These are phyloP conservation scores for Cucurbitaria berberidis DNA, from an alignment of 2,329 filamentous ascomycete species.

Conservation along the genomic window DNA sequence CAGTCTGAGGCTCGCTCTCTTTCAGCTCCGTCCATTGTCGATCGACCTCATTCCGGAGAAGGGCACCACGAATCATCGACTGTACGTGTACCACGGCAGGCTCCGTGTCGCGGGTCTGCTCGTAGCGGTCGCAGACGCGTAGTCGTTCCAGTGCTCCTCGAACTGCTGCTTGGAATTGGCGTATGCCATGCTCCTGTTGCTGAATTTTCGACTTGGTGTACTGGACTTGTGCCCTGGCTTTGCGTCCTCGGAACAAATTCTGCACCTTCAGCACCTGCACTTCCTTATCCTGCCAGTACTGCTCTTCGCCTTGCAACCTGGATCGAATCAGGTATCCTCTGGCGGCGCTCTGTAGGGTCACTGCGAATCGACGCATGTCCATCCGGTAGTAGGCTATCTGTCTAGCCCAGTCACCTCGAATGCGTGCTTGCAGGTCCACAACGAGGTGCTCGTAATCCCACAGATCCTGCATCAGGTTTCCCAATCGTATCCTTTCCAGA, in stretches of 20 bases:
- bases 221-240: constrained; percentile 54
- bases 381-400: constrained; percentile 83
- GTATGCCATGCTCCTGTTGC: constrained; percentile 53
- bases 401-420: constrained; percentile 85
- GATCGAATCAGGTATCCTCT: constrained; percentile 78
- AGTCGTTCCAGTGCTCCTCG: constrained; percentile 54
- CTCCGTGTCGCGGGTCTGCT: constrained; percentile 67
- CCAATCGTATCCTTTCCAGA: constrained; percentile 75
- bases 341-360: constrained; percentile 77
- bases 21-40: constrained; percentile 42
- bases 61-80: constrained; percentile 67
- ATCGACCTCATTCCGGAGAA: constrained; percentile 65
- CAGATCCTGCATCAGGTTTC: constrained; percentile 81
- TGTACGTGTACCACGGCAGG: constrained; percentile 61
- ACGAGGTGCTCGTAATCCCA: constrained; percentile 85
- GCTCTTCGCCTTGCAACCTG: constrained; percentile 66
- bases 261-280: constrained; percentile 79
- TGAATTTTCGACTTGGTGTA: constrained; percentile 56
- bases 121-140: constrained; percentile 60
- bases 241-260: constrained; percentile 75
- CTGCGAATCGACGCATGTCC: constrained; percentile 81
- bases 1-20: constrained; percentile 58
- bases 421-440: constrained; percentile 81
- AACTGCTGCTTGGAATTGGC: constrained; percentile 64
- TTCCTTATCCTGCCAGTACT: constrained; percentile 73